A percentile compares a stretch with the other conserved stretches of the same genome.
Conservation (phyloP, 2,329 filamentous ascomycete genomes). For the Pseudogymnoascus sp. region DNA sequence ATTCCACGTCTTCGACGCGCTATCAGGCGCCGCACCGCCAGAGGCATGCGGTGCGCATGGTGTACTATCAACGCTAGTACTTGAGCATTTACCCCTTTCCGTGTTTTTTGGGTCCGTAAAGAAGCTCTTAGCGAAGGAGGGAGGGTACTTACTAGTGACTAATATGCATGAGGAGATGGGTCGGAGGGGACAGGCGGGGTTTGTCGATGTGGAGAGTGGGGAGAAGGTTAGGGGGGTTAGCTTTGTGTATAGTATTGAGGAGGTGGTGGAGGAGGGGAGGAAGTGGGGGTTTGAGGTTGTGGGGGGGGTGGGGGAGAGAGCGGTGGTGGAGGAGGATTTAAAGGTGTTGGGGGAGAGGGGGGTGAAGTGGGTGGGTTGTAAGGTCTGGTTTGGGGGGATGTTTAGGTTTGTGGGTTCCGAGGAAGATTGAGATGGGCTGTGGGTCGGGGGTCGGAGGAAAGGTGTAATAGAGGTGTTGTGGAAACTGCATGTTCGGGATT, state of each 20-base stretch:
- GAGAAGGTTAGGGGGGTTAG: conserved; percentile 51
- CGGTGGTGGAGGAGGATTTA: conserved; percentile 36
- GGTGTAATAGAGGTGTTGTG: background rate
- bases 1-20: conserved; percentile 22
- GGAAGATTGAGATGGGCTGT: background rate
- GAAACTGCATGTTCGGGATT: background rate
- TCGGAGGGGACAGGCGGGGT: conserved; percentile 48
- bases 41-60: conserved; percentile 27
- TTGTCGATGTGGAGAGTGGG: conserved; percentile 42
- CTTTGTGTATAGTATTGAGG: conserved; percentile 44
- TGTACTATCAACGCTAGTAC: conserved; percentile 52
- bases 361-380: conserved; percentile 52
- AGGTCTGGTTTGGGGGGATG: conserved; percentile 44
- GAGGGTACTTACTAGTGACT: conserved; percentile 48
- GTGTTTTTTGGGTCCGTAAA: conserved; percentile 41
- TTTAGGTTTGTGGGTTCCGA: conserved; percentile 27
- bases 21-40: conserved; percentile 20
- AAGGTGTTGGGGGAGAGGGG: conserved; percentile 47
- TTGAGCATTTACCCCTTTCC: conserved; percentile 51
- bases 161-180: conserved; percentile 64
- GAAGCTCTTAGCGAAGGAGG: conserved; percentile 34
- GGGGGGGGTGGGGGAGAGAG: conserved; percentile 34
- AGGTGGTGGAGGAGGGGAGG: conserved; percentile 42
- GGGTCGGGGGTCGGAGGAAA: background rate
- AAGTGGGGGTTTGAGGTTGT: conserved; percentile 37